Evolutionary conservation across 139 green algal genomes (phyloP).

Genomic region (Medakamo hakoo): DNA sequence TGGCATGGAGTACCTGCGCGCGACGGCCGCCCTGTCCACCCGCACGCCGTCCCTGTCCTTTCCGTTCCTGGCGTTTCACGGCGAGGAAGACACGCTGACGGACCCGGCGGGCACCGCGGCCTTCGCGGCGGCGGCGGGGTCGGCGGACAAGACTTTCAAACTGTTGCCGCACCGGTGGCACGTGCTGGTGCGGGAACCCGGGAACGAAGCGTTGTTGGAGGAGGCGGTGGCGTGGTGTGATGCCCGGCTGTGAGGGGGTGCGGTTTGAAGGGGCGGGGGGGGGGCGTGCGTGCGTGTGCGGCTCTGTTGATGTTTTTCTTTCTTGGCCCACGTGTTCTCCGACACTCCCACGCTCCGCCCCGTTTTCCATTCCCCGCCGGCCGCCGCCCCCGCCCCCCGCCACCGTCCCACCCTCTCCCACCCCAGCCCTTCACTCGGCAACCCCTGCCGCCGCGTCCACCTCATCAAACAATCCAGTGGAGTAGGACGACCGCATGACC

Average conservation of each 20-base stretch:
- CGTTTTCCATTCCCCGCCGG: too few species aligned
- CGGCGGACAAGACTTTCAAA: constrained; percentile 41
- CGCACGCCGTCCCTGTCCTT: constrained; percentile 20
- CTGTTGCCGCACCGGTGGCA: constrained; percentile 47
- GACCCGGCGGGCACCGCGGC: constrained; percentile 37
- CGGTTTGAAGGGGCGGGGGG: too few species aligned
- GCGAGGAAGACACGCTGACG: constrained; percentile 40
- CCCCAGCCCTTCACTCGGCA: too few species aligned
- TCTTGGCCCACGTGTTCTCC: too few species aligned
- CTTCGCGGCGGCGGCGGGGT: constrained; percentile 12
- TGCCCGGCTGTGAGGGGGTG: not conserved
- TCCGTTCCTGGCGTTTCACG: constrained; percentile 43
- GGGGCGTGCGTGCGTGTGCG: too few species aligned
- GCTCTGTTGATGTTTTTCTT: too few species aligned
- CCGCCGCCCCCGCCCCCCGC: too few species aligned
- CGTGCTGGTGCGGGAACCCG: constrained; percentile 40
- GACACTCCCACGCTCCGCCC: too few species aligned
- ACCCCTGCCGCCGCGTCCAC: too few species aligned
- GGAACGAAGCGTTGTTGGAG: constrained; percentile 25
- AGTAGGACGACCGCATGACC: too few species aligned
- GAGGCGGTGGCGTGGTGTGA: constrained; percentile 18
- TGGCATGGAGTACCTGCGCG: constrained; percentile 30
- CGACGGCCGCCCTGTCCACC: constrained; percentile 5
- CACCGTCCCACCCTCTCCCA: too few species aligned
- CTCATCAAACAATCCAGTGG: too few species aligned